These are phyloP conservation scores for Aspergillus puulaauensis DNA, from an alignment of 2,329 filamentous ascomycete genomes.

Conservation along the genomic window DNA sequence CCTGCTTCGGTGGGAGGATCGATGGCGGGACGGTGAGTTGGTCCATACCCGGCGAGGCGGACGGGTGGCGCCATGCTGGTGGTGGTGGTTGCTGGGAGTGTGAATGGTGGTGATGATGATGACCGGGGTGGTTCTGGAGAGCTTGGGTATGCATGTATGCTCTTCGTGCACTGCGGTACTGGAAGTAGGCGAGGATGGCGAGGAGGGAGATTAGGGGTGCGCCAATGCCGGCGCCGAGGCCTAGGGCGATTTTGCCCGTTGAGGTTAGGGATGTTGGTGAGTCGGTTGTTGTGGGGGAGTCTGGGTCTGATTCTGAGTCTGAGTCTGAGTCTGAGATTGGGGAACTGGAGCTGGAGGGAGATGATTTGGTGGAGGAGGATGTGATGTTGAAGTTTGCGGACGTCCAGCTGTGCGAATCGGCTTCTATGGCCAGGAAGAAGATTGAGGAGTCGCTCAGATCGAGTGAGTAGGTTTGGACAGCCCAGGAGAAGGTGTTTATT, in stretches of 20 bases:
- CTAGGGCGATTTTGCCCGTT: slow-evolving; percentile 10
- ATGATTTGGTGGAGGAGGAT: background rate
- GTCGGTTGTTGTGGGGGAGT: background rate
- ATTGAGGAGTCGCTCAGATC: background rate
- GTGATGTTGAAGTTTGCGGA: slow-evolving; percentile 3
- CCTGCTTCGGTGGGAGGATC: background rate
- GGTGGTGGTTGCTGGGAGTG: background rate
- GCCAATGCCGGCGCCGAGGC: slow-evolving; percentile 9
- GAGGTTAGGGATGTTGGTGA: background rate
- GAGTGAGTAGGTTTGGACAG: slow-evolving; percentile 4
- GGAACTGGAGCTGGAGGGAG: background rate
- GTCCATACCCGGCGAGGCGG: background rate
- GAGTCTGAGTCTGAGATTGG: background rate
- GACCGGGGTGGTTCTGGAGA: background rate
- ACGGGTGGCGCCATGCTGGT: background rate
- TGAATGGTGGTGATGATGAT: background rate
- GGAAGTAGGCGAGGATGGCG: slow-evolving; percentile 8
- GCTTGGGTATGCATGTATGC: background rate
- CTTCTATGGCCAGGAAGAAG: slow-evolving; percentile 3
- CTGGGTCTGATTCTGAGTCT: background rate
- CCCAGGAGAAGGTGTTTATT: slow-evolving; percentile 2
- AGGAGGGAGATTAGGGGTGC: slow-evolving; percentile 4
- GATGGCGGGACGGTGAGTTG: background rate
- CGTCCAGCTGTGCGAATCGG: background rate
- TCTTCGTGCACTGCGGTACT: background rate